These are phyloP conservation scores for Gleditsia sinensis DNA, from an alignment of 306 rosid genomes.

Conservation along the genomic window DNA sequence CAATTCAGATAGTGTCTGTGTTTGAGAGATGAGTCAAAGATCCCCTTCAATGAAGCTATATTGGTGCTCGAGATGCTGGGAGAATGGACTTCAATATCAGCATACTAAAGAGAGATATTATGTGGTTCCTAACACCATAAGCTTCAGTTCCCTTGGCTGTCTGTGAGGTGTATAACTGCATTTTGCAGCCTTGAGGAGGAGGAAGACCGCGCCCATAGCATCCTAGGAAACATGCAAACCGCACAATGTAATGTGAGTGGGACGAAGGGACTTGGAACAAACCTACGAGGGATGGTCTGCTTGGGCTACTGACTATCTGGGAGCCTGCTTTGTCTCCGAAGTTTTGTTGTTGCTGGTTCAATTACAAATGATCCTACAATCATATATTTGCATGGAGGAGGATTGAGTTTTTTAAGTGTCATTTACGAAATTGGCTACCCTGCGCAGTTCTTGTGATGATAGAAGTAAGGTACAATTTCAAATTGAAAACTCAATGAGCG, in stretches of 20 bases:
- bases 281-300: background rate
- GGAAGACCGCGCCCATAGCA: background rate
- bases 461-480: conserved; percentile 5
- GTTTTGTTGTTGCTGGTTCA: background rate
- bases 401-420: conserved; percentile 15
- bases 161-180: background rate
- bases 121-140: background rate
- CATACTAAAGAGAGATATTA: background rate
- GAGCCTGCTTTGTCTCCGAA: background rate
- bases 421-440: conserved; percentile 7
- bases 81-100: conserved; percentile 20
- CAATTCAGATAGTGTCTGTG: background rate
- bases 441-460: conserved; percentile 7
- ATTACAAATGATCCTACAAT: background rate
- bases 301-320: conserved; percentile 9
- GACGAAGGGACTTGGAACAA: background rate
- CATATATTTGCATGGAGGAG: conserved; percentile 25
- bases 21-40: background rate
- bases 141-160: background rate
- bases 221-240: background rate
- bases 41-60: background rate
- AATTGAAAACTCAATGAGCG: background rate
- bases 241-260: background rate
- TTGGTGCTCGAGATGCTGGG: conserved; percentile 19
- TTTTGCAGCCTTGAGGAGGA: background rate